Evolutionary conservation across 2,329 filamentous ascomycete species (phyloP).

Genomic region (Botryotinia globosa): DNA sequence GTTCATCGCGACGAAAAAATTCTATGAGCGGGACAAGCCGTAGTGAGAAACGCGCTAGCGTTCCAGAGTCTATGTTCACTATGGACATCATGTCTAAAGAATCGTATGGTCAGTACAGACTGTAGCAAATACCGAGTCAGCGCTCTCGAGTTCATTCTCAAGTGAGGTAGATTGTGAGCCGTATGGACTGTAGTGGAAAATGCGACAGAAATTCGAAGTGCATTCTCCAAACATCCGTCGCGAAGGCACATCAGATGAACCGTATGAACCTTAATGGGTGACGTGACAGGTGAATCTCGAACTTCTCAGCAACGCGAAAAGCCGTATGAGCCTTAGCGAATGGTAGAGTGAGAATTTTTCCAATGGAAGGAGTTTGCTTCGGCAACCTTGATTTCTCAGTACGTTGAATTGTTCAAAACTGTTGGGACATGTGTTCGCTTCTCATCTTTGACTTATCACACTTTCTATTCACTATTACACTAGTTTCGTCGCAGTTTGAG

Average conservation of each 20-base stretch:
- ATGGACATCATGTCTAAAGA: not conserved
- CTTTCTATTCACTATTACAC: not conserved
- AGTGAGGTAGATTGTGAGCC: not conserved
- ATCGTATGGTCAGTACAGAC: not conserved
- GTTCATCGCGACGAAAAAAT: not conserved
- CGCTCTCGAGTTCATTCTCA: not conserved
- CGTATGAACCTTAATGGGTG: not conserved
- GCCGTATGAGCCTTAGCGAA: not conserved
- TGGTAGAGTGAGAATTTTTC: not conserved
- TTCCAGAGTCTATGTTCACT: not conserved
- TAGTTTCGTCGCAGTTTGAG: too few species aligned
- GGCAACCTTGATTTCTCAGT: not conserved
- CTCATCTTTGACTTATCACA: not conserved
- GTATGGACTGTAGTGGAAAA: not conserved
- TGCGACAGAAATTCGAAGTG: not conserved
- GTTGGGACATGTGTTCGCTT: not conserved
- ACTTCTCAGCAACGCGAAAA: not conserved
- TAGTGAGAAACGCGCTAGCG: not conserved
- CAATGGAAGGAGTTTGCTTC: not conserved
- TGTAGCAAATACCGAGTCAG: not conserved
- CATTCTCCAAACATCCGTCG: not conserved
- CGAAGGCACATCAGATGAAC: not conserved
- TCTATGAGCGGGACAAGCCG: not conserved
- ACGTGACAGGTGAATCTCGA: not conserved
- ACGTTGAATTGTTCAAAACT: not conserved